Evolutionary conservation across 352 stramenopile species (phyloP), one percentile per base, ranked within the genome.

Genomic region (Pythium rishiriense): DNA sequence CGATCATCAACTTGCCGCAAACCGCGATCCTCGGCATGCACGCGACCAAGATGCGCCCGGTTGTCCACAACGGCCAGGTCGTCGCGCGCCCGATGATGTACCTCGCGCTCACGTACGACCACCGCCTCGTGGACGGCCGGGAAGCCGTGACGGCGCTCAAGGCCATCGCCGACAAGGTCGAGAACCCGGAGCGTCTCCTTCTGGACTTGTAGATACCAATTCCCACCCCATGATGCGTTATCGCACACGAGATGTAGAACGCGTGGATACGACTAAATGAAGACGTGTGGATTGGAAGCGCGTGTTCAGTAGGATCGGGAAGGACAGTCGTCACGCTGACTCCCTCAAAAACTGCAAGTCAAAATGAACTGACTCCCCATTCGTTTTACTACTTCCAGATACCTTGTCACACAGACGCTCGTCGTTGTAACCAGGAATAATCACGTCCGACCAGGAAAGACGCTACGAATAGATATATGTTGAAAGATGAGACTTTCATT

Each of bases 21-120:
- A 97, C 86, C 28, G 98, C 94, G 53, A 99, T 99, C 75, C 89
- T 99, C 48, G 98, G 98, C 68, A 99, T 99, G 98, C 98, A 99
- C 79, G 97, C 90, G 22, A 99, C 97, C 50, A 99, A 99, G 83
- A 98, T 99, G 90, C 85, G 97, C 50, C 85, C 97, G 12, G 94
- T 99, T 0, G 97, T 99, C 28, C 79, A 87, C 46, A 86, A 95
- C 75, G 97, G 97, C 41, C 80, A 99, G 73, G 91, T 99, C 51
- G 94, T 98, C 28, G 95, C 96, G 10, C 77, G 97, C 45, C 98
- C 98, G 29, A 99, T 99, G 97, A 99, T 99, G 97, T 99, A 99
- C 82, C 79, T 99, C 47, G 98, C 98, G 43, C 87, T 99, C 53
- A 99, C 97, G 56, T 99, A 99, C 79, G 98, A 99, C 87, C 98